Evolutionary conservation across 345 rosid genomes (phyloP), one percentile per base, ranked within the genome.

Genomic region (Acer saccharum): DNA sequence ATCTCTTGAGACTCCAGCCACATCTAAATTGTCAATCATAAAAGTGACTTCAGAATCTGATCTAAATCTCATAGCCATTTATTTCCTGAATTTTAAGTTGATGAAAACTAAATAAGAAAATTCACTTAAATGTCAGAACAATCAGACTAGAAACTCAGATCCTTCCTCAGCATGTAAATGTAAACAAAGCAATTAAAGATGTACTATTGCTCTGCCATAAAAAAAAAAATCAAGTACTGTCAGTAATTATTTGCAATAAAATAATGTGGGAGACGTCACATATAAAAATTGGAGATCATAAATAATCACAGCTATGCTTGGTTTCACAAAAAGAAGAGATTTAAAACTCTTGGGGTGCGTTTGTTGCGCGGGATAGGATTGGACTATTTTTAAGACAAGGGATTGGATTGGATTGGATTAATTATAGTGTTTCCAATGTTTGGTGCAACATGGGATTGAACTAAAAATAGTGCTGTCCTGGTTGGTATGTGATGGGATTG

Each of bases 1-100:
- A 72, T 81, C 88, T 60, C 62, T 69, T 64, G 86, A 75, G 62
- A 79, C 52, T 75, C 79, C 86, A 80, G 77, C 80, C 67, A 75
- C 82, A 83, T 74, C 88, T 86, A 79, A 75, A 78, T 69, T n/a
- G 35, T 32, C 48, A 46, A 65, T 48, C 70, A 64, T 57, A 77
- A 32, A 72, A 84, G 39, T 39, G 68, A 64, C 46, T 35, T 71
- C 74, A 78, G 46, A 48, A 66, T 46, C 68, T 66, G 11, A 32
- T 23, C 21, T 62, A 66, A 46, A 65, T 25, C 20, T 46, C 20
- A 11, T 73, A 73, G 72, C 65, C 25, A 46, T 67, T 41, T 57
- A 65, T n/a, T 58, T 67, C 66, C 48, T 20, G 16, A 25, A 60
- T 48, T 44, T 17, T 16, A 65, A 65, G 39, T 44, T 12, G n/a